Conservation (phyloP, 164 flowering plant species). For the Berberis vulgaris region DNA sequence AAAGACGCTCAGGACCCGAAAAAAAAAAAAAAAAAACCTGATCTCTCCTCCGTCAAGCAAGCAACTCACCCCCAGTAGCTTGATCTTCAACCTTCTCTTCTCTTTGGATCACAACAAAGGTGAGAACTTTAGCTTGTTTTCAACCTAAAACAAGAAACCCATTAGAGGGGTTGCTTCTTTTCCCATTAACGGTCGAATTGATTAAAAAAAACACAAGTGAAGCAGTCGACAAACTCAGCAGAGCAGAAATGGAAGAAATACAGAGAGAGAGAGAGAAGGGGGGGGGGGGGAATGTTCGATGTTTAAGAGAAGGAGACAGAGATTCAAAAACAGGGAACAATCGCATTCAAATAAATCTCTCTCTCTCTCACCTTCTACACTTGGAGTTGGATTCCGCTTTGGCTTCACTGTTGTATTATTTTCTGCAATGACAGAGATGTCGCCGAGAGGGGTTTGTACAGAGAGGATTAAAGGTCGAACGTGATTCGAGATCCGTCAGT, state of each 20-base stretch:
- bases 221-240: background rate
- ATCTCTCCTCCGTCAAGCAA: constrained; percentile 9
- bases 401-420: no score
- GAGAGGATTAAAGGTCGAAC: background rate
- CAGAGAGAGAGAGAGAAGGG: background rate
- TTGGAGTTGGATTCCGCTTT: no score
- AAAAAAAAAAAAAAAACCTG: background rate
- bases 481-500: constrained; percentile 11
- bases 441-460: no score
- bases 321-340: no score
- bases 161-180: background rate
- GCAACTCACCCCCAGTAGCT: constrained; percentile 1
- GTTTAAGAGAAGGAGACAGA: no score
- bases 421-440: no score
- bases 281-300: background rate
- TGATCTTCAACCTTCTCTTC: constrained; percentile 4
- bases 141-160: constrained; percentile 1
- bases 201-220: background rate
- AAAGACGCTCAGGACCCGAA: constrained; percentile 3
- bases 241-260: background rate
- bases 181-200: constrained; percentile 9
- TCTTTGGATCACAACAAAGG: background rate
- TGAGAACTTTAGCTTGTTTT: background rate
- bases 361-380: no score
- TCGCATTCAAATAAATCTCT: no score